A percentile compares a stretch with the other conserved stretches of the same genome.
Evolutionary conservation across 805 yeast species (phyloP).

Genomic region (Saccharomycopsis sp.): DNA sequence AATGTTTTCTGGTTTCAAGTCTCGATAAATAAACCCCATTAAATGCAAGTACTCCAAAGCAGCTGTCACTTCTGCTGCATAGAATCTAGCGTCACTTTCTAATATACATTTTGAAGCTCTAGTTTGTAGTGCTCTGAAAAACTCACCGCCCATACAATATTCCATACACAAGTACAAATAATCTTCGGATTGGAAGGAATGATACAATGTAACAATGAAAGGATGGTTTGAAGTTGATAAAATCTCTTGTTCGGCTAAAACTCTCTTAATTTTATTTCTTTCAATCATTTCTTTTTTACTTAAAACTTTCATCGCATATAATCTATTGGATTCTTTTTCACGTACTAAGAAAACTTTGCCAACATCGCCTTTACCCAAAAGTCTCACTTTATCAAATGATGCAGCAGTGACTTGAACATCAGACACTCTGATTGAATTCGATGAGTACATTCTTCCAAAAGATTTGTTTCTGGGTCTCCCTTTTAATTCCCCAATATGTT

Average conservation of each 20-base stretch:
- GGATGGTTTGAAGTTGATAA: constrained; percentile 95
- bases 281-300: constrained; percentile 90
- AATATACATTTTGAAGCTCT: constrained; percentile 76
- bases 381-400: constrained; percentile 80
- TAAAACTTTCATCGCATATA: constrained; percentile 90
- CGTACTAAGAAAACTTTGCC: constrained; percentile 92
- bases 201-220: constrained; percentile 91
- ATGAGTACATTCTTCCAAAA: constrained; percentile 57
- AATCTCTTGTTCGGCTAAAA: constrained; percentile 94
- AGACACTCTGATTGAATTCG: constrained; percentile 64
- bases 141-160: constrained; percentile 99
- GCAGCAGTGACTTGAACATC: constrained; percentile 79
- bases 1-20: constrained; percentile 93
- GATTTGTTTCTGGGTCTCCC: constrained; percentile 40
- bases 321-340: constrained; percentile 64
- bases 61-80: constrained; percentile 95
- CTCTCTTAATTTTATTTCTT: constrained; percentile 90
- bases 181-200: constrained; percentile 93
- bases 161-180: constrained; percentile 93
- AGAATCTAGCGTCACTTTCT: constrained; percentile 86
- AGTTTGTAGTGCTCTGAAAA: constrained; percentile 91
- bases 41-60: constrained; percentile 92
- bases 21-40: constrained; percentile 96
- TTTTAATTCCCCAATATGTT: constrained; percentile 34
- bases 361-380: constrained; percentile 96